Conservation (phyloP, 2,329 filamentous ascomycete genomes). For the Drechslerella stenobrocha region DNA sequence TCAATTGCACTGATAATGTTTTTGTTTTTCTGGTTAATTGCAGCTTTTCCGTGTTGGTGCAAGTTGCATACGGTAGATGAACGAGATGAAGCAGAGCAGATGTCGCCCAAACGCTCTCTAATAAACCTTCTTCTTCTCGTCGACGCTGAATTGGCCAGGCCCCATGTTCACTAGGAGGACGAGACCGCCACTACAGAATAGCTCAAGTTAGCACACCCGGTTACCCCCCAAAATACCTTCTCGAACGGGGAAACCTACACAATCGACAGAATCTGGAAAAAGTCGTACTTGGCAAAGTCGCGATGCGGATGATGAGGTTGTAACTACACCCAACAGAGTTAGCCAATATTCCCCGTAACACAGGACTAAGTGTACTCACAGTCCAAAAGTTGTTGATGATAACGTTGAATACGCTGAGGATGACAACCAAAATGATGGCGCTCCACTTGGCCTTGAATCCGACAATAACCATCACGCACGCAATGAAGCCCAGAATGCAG, state of each 20-base stretch:
- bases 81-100: background rate
- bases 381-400: conserved; percentile 99
- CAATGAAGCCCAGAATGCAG: conserved; percentile 79
- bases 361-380: conserved; percentile 64
- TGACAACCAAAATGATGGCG: conserved; percentile 89
- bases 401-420: conserved; percentile 94
- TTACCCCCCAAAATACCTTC: background rate
- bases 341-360: conserved; percentile 53
- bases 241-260: conserved; percentile 63
- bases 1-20: too few species aligned
- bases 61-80: conserved; percentile 3
- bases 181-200: conserved; percentile 70
- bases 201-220: conserved; percentile 51
- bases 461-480: conserved; percentile 97
- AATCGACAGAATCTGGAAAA: conserved; percentile 99
- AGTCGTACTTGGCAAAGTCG: conserved; percentile 99
- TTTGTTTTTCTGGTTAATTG: too few species aligned
- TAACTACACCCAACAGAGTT: conserved; percentile 63
- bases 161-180: conserved; percentile 98
- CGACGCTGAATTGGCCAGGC: conserved; percentile 93
- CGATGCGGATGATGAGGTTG: conserved; percentile 98
- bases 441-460: conserved; percentile 99
- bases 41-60: too few species aligned
- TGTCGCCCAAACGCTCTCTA: conserved; percentile 57
- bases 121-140: conserved; percentile 99